Evolutionary conservation across 1,284 basidiomycete species (phyloP), one percentile per base, ranked within the genome.

Genomic region (Leccinum subrobustum): DNA sequence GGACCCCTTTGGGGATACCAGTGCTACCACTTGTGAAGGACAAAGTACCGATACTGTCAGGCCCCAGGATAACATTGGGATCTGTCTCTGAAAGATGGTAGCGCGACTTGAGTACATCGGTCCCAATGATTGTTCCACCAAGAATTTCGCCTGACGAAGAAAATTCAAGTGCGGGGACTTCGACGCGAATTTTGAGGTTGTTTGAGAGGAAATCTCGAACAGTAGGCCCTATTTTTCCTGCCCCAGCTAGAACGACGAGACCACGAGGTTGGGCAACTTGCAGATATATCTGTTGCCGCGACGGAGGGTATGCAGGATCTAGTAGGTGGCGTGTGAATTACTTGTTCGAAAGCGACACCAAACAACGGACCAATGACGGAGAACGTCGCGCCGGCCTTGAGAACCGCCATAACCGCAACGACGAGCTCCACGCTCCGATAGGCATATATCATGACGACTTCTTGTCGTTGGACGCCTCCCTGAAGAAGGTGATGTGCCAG

Each of bases 371-470:
- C 96, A 63, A 99, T 98, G 64, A 99, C 97, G 42, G 93, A 96
- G 79, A 99, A 99, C 2, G 95, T 96, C 6, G 93, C 96, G 27
- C 97, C 97, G 2, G 93, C 95, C 78, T 99, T 99, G 68, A 99
- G 84, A 37, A 97, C 90, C 55, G 93, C 97, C 87, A 99, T 92
- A 5, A 99, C 95, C 18, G 96, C 96, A 5, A 99, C 92, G 6
- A 98, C 94, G 55, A 99, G 88, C 74, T 99, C 96, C 48, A 98
- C 96, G 66, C 93, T 95, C 52, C 97, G 87, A 69, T 98, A 89
- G 0, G 97, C 97, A 73, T 99, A 99, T n/a, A 99, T 92, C 87
- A 97, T 98, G 59, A 99, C 95, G 20, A 99, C 95, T 68, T 99
- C 97, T 67, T 96, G 96, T 29, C 95, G 81, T 76, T 96, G 83